Evolutionary conservation across 2,329 filamentous ascomycete species (phyloP).

Genomic region (Penicillium sp.): DNA sequence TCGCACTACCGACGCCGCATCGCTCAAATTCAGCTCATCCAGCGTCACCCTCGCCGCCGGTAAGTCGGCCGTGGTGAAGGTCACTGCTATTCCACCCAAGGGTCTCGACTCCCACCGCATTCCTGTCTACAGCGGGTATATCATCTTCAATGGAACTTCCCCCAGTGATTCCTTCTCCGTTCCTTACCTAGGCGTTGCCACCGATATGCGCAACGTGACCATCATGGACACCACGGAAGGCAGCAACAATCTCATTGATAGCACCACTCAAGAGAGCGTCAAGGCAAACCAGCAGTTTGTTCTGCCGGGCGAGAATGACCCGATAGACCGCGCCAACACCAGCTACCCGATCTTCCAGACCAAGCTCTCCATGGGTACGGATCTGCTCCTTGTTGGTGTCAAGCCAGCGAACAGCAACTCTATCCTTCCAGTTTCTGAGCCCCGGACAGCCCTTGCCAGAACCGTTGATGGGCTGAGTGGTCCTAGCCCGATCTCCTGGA

Average conservation of each 20-base stretch:
- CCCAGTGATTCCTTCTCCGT: slow-evolving; percentile 29
- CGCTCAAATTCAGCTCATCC: slow-evolving; percentile 16
- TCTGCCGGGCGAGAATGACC: not conserved
- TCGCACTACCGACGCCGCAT: slow-evolving; percentile 3
- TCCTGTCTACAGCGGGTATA: slow-evolving; percentile 39
- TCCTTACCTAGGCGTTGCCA: slow-evolving; percentile 38
- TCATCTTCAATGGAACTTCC: slow-evolving; percentile 28
- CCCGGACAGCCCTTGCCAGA: not conserved
- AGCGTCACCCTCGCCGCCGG: slow-evolving; percentile 24
- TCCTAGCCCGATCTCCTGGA: not conserved
- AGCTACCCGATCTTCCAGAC: slow-evolving; percentile 19
- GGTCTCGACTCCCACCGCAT: slow-evolving; percentile 29
- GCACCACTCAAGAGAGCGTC: not conserved
- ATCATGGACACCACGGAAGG: slow-evolving; percentile 14
- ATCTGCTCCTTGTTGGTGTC: slow-evolving; percentile 13
- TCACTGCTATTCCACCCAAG: slow-evolving; percentile 22
- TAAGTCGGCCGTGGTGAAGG: slow-evolving; percentile 22
- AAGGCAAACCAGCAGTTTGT: slow-evolving; percentile 2
- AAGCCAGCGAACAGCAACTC: slow-evolving; percentile 11
- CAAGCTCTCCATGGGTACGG: slow-evolving; percentile 19
- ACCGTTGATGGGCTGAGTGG: not conserved
- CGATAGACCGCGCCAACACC: slow-evolving; percentile 7
- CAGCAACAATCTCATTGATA: slow-evolving; percentile 3
- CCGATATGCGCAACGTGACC: slow-evolving; percentile 21
- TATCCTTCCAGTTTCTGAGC: not conserved